Evolutionary conservation across 768 basidiomycete genomes (phyloP).

Genomic region (Bullera alba): DNA sequence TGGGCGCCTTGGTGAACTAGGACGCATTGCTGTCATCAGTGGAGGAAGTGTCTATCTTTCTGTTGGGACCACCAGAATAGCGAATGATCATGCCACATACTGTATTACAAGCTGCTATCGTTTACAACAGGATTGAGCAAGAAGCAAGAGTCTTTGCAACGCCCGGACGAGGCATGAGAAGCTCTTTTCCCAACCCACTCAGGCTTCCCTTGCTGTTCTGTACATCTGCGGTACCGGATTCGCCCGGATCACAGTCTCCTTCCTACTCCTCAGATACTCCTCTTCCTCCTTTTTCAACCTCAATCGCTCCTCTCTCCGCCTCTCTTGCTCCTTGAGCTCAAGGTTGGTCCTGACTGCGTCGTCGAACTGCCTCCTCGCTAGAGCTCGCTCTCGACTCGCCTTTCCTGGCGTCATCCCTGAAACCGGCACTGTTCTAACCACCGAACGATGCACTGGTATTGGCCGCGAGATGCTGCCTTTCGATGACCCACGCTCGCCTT

Average conservation of each 20-base stretch:
- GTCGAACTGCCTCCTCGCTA: slow-evolving; percentile 17
- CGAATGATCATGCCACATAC: no score
- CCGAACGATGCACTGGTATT: not conserved
- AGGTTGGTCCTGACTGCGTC: slow-evolving; percentile 5
- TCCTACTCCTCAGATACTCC: slow-evolving; percentile 13
- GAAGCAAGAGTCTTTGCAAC: no score
- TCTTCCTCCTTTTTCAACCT: slow-evolving; percentile 13
- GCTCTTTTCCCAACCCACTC: not conserved
- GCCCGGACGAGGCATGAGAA: not conserved
- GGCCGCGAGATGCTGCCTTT: not conserved
- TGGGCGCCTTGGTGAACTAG: slow-evolving; percentile 27
- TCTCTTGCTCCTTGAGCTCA: slow-evolving; percentile 7
- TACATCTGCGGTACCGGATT: slow-evolving; percentile 30
- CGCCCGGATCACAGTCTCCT: slow-evolving; percentile 25
- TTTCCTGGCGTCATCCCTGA: slow-evolving; percentile 25
- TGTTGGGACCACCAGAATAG: no score
- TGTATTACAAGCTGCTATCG: no score
- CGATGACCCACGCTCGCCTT: not conserved
- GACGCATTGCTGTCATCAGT: no score
- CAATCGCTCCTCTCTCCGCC: slow-evolving; percentile 1
- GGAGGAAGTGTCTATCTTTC: no score
- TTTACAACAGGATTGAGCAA: no score
- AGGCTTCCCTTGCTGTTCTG: not conserved
- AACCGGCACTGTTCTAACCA: slow-evolving; percentile 19
- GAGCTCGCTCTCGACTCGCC: slow-evolving; percentile 9